Conservation (phyloP, 768 basidiomycete species). For the Omphalotus guepiniiformis region DNA sequence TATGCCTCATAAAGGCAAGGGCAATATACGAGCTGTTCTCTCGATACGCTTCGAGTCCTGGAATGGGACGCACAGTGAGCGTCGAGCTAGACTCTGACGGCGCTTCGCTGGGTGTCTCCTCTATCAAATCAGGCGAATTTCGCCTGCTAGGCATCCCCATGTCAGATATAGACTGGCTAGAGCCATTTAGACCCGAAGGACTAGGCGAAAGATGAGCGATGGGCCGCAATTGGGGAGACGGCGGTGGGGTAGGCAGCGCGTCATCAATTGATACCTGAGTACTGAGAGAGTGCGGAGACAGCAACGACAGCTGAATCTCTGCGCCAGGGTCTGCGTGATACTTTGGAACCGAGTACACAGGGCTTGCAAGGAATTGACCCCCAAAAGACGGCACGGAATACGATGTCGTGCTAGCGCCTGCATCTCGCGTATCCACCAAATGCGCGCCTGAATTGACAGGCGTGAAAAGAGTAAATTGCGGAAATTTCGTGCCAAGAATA, state of each 20-base stretch:
- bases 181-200: not conserved
- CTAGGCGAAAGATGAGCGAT: slow-evolving; percentile 12
- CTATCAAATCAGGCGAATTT: not conserved
- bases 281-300: slow-evolving; percentile 17
- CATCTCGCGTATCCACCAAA: slow-evolving; percentile 13
- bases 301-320: slow-evolving; percentile 25
- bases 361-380: slow-evolving; percentile 25
- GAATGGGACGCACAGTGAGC: not conserved
- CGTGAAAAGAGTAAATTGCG: slow-evolving; percentile 16
- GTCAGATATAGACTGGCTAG: slow-evolving; percentile 1
- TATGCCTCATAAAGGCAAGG: not conserved
- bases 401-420: slow-evolving; percentile 13
- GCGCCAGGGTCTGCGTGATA: not conserved
- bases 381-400: slow-evolving; percentile 22
- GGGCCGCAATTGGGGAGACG: slow-evolving; percentile 28
- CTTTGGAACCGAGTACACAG: slow-evolving; percentile 19
- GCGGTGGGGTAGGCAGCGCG: slow-evolving; percentile 34
- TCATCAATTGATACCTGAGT: slow-evolving; percentile 6
- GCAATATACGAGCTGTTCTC: not conserved
- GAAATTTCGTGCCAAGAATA: slow-evolving; percentile 9
- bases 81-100: not conserved
- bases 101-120: not conserved
- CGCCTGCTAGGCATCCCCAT: not conserved
- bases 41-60: not conserved
- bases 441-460: slow-evolving; percentile 9